phyloP scores from a whole-genome alignment of 176 grass and related monocot genomes.

The Sorghum bicolor region DNA sequence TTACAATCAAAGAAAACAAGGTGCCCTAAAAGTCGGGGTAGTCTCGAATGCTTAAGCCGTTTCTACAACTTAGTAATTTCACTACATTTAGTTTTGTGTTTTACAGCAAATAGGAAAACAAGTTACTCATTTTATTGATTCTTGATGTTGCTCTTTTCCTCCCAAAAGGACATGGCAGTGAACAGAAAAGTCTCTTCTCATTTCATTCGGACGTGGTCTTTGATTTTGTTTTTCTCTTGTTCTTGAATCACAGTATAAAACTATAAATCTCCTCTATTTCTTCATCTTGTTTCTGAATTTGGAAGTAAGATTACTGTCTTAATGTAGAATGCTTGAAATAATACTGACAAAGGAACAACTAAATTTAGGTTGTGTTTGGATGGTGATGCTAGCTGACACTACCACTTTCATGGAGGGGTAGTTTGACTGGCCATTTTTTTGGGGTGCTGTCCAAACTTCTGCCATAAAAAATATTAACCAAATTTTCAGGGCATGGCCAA shows the following conservation, averaged over 20 bases:
- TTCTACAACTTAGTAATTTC: slow-evolving; percentile 1
- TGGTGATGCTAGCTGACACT: no score
- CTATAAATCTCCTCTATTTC: background rate
- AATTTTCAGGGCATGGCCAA: no score
- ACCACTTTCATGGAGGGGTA: no score
- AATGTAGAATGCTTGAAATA: background rate
- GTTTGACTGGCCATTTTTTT: background rate
- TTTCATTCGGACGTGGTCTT: background rate
- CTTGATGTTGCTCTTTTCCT: slow-evolving; percentile 2
- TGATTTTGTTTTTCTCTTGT: background rate
- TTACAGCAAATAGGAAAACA: background rate
- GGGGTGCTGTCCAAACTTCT: background rate
- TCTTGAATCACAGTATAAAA: slow-evolving; percentile 9
- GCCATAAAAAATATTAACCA: background rate
- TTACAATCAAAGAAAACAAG: background rate
- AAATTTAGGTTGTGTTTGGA: background rate
- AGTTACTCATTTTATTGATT: slow-evolving; percentile 7
- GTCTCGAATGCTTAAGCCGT: background rate
- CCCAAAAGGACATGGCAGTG: background rate
- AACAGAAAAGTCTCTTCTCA: background rate
- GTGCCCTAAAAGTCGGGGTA: background rate
- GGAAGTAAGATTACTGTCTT: background rate
- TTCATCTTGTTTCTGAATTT: background rate
- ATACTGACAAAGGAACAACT: background rate
- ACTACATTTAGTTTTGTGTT: slow-evolving; percentile 9